These are phyloP conservation scores for Stenocarpella maydis DNA, from an alignment of 2,329 filamentous ascomycete genomes.

Conservation along the genomic window DNA sequence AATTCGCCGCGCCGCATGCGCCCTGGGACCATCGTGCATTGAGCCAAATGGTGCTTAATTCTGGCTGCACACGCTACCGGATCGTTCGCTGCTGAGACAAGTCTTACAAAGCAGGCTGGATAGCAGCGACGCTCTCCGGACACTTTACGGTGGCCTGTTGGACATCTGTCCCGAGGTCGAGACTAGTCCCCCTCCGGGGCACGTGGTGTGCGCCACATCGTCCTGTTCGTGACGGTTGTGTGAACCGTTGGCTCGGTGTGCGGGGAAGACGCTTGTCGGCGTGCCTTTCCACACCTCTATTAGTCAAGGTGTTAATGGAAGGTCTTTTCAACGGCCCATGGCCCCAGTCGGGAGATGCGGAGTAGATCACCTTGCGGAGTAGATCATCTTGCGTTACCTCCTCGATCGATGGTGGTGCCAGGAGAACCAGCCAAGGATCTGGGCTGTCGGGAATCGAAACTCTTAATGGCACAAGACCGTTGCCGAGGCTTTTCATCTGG, in stretches of 20 bases:
- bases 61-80: neutral
- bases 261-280: constrained; percentile 10
- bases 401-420: neutral
- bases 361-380: neutral
- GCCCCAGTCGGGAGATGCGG: neutral
- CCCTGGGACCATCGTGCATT: neutral
- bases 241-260: constrained; percentile 8
- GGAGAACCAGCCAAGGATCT: neutral
- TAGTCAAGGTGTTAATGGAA: neutral
- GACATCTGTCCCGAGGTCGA: too few species aligned
- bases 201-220: constrained; percentile 9
- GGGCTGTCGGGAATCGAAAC: neutral
- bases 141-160: too few species aligned
- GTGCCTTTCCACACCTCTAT: neutral
- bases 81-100: neutral
- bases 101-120: constrained; percentile 2
- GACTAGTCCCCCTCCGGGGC: neutral
- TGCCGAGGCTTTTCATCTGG: neutral
- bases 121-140: neutral
- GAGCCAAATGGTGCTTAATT: constrained; percentile 1
- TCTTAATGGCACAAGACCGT: neutral
- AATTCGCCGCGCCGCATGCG: neutral
- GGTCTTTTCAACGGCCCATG: neutral
- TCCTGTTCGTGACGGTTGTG: neutral
- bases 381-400: neutral